Evolutionary conservation across 1,284 basidiomycete species (phyloP).

Genomic region (Puccinia hordei): DNA sequence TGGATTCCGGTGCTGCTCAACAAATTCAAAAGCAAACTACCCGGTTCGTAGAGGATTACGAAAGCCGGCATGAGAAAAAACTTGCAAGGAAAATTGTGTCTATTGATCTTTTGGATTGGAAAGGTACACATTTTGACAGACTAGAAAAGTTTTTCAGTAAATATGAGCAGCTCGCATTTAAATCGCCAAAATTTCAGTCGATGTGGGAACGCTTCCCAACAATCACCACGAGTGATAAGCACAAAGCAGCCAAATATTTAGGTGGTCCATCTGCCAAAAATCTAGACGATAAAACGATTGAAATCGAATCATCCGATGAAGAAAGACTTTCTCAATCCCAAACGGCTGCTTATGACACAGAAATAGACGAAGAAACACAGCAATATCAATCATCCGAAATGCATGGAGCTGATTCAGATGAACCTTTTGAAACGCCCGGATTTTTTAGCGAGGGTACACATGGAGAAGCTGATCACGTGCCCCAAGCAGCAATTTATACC

Average conservation of each 20-base stretch:
- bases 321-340: background rate
- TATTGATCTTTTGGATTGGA: constrained; percentile 21
- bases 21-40: background rate
- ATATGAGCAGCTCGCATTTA: background rate
- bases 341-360: background rate
- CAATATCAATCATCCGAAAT: background rate
- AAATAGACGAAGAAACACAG: background rate
- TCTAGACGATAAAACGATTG: background rate
- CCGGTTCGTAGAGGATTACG: constrained; percentile 14
- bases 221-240: background rate
- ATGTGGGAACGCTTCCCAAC: constrained; percentile 16
- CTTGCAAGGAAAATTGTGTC: background rate
- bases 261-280: background rate
- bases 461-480: background rate
- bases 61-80: background rate
- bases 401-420: background rate
- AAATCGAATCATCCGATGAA: constrained; percentile 3
- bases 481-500: background rate
- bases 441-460: background rate
- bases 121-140: background rate
- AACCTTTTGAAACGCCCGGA: background rate
- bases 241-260: constrained; percentile 2
- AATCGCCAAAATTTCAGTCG: background rate
- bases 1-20: background rate
- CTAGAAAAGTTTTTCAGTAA: background rate